phyloP scores from a whole-genome alignment of 2,329 filamentous ascomycete species.

The Alternaria incomplexa region DNA sequence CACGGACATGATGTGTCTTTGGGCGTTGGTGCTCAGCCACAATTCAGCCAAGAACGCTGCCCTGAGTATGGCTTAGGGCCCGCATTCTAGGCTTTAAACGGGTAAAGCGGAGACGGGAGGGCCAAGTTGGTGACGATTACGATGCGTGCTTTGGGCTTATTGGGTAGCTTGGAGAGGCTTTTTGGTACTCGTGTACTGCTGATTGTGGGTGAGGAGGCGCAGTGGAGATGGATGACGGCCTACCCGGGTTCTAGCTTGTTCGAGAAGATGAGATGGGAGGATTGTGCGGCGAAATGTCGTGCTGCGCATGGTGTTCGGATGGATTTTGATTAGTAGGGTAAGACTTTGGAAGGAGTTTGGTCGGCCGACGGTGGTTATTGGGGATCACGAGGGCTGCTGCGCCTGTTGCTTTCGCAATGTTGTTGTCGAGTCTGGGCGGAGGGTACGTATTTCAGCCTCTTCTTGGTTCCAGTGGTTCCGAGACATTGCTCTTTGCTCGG shows the following conservation, averaged over 20 bases:
- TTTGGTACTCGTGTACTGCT: not conserved
- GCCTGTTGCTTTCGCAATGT: conserved; percentile 1
- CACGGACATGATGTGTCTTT: conserved; percentile 10
- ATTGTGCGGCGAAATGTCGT: not conserved
- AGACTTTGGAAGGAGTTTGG: not conserved
- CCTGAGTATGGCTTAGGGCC: not conserved
- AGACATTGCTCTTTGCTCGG: not conserved
- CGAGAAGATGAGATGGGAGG: not conserved
- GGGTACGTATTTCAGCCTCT: not conserved
- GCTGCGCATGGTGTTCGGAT: not conserved
- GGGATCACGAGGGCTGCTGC: not conserved
- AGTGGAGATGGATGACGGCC: not conserved
- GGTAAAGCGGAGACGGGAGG: conserved; percentile 6
- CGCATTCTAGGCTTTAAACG: not conserved
- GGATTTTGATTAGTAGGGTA: not conserved
- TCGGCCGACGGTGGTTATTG: not conserved
- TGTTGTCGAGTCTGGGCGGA: not conserved
- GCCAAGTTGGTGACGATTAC: not conserved
- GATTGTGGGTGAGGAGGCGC: conserved; percentile 5
- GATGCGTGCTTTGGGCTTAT: not conserved
- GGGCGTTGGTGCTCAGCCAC: conserved; percentile 18
- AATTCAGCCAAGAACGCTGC: conserved; percentile 6
- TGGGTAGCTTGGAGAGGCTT: not conserved
- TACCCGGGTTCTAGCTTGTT: not conserved
- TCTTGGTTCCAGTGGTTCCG: not conserved